Evolutionary conservation across 2,329 filamentous ascomycete species (phyloP).

Genomic region (Alternaria rosae): DNA sequence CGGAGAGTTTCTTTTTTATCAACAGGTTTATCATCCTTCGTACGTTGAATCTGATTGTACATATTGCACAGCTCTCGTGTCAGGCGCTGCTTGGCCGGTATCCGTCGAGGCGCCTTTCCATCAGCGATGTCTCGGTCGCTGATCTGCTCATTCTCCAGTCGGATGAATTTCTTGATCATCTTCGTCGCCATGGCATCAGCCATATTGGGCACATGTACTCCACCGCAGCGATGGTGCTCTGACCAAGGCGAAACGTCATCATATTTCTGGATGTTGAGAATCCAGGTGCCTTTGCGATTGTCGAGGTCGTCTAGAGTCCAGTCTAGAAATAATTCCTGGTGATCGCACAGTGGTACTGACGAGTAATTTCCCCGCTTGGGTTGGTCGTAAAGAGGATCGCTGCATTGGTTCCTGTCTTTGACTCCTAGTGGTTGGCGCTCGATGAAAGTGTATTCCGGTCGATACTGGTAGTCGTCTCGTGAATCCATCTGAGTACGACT

Average conservation of each 20-base stretch:
- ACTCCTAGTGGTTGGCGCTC: not conserved
- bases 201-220: not conserved
- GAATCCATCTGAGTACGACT: not conserved
- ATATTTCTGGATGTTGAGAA: not conserved
- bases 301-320: constrained; percentile 11
- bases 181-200: not conserved
- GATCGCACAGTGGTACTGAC: constrained; percentile 7
- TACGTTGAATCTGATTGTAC: constrained; percentile 2
- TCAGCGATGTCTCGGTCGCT: not conserved
- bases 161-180: not conserved
- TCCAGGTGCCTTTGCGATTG: constrained; percentile 11
- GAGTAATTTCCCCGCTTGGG: not conserved
- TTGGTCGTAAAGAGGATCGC: not conserved
- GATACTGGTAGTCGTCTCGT: not conserved
- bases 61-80: constrained; percentile 8
- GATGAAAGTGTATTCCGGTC: not conserved
- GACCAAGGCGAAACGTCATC: not conserved
- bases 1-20: not conserved
- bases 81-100: not conserved
- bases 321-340: constrained; percentile 6
- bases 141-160: not conserved
- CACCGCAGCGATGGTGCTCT: not conserved
- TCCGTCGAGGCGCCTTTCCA: not conserved
- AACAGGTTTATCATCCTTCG: not conserved
- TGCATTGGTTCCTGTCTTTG: not conserved